A percentile compares a stretch with the other conserved stretches of the same genome.
These are phyloP conservation scores for Cinnamomum chago DNA, from an alignment of 164 flowering plant species.

Conservation along the genomic window DNA sequence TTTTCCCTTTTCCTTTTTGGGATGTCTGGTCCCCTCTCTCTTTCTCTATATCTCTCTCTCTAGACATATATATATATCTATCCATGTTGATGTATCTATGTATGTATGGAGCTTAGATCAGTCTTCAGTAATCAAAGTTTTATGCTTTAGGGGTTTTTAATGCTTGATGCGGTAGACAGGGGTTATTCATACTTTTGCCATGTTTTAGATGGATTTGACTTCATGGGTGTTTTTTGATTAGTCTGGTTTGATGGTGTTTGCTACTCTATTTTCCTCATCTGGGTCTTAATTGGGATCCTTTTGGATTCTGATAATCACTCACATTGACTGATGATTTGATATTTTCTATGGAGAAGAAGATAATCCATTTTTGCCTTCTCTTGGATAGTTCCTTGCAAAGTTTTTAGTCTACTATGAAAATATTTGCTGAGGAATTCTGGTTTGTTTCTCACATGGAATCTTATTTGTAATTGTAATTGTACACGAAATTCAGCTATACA, in stretches of 20 bases:
- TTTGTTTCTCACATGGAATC: background rate
- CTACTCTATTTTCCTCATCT: background rate
- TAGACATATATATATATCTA: background rate
- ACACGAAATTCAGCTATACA: background rate
- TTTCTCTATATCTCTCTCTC: background rate
- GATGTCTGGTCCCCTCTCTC: no score
- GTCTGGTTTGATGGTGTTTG: background rate
- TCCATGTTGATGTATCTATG: background rate
- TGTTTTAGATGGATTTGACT: background rate
- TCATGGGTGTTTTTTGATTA: background rate
- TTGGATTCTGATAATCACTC: background rate
- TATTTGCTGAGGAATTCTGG: background rate
- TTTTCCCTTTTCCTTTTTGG: background rate
- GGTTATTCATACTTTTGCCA: background rate
- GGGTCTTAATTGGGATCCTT: background rate
- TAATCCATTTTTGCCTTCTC: background rate
- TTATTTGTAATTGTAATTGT: background rate
- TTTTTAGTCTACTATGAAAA: background rate
- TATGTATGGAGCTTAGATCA: background rate
- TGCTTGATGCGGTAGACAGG: background rate
- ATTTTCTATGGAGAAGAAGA: background rate
- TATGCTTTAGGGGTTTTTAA: background rate
- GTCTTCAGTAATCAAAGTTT: background rate
- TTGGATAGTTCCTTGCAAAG: background rate
- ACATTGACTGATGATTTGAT: background rate